Base-by-base conservation (phyloP, 805 yeast genomes). In the Nakazawaea peltata region DNA sequence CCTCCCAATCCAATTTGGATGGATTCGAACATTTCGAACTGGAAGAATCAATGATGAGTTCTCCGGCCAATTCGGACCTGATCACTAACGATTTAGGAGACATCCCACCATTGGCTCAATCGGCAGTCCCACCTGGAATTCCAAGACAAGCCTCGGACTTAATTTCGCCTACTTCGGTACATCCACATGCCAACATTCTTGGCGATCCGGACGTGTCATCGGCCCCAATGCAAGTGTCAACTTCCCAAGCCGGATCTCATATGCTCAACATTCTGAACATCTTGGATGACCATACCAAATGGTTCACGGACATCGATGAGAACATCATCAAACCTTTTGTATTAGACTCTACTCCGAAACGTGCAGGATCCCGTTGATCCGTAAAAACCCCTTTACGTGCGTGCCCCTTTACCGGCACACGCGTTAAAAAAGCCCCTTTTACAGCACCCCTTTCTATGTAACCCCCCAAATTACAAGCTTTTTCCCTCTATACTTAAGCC, bases 251-350 rank as follows among this genome's bases (percentile, higher is more conserved):
- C 10, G 28, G 28, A 14, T 10, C 28, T 4, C 30, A 29, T 16
- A 14, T 33, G 14, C 18, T 53, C 23, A 53, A 42, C 25, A 41
- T 58, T 23, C 49, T 50, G 30, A 53, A 52, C 38, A 47, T 59
- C n/a, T 39, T 59, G 18, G 90, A 81, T 43, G 88, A 82, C 44
- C 83, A 78, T 41, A 82, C 88, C 9, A 78, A 73, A 52, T 90
- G 98, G 97, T 92, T 92, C 56, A 81, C 85, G 15, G 81, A 76
- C 47, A 85, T 92, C 51, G 99, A 92, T 53, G 96, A 92, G 48
- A 85, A 85, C 52, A 92, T 92, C 16, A 66, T 92, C 48, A 88
- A 88, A 55, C 97, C 97, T 1, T 95, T 86, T 0, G 69, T 90
- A 35, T 67, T 88, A 40, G 97, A 90, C 47, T 65, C 33, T 12